Evolutionary conservation across 257 asterid genomes (phyloP).

Genomic region (Osmanthus fragrans): DNA sequence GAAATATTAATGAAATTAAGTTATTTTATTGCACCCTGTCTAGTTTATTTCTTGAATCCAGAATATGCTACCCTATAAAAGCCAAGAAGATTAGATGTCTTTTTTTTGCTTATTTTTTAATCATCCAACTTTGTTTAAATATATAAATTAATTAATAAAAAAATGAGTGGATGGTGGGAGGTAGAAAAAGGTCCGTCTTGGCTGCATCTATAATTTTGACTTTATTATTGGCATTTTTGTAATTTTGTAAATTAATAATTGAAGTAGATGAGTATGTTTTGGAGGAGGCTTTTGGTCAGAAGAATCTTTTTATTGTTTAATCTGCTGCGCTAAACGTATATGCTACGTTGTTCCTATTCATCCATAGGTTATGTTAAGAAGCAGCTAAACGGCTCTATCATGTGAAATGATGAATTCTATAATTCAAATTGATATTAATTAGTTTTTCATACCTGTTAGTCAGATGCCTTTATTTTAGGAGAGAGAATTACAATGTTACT

Average conservation of each 20-base stretch:
- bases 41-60: neutral
- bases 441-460: neutral
- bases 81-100: neutral
- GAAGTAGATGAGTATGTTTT: neutral
- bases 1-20: neutral
- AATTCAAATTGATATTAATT: neutral
- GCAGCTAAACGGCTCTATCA: neutral
- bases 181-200: slow-evolving; percentile 36
- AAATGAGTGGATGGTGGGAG: neutral
- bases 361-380: neutral
- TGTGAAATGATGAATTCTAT: neutral
- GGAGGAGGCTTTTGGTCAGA: neutral
- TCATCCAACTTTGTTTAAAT: neutral
- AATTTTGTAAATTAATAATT: neutral
- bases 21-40: neutral
- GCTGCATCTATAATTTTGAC: slow-evolving; percentile 21
- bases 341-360: neutral
- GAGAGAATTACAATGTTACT: neutral
- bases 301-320: neutral
- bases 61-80: slow-evolving; percentile 16
- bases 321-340: neutral
- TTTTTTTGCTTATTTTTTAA: neutral
- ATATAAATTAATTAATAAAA: neutral
- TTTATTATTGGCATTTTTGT: slow-evolving; percentile 3
- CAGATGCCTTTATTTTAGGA: neutral